Base-by-base conservation (phyloP, 1,139 yeast species). In the Diutina scorzettiae region DNA sequence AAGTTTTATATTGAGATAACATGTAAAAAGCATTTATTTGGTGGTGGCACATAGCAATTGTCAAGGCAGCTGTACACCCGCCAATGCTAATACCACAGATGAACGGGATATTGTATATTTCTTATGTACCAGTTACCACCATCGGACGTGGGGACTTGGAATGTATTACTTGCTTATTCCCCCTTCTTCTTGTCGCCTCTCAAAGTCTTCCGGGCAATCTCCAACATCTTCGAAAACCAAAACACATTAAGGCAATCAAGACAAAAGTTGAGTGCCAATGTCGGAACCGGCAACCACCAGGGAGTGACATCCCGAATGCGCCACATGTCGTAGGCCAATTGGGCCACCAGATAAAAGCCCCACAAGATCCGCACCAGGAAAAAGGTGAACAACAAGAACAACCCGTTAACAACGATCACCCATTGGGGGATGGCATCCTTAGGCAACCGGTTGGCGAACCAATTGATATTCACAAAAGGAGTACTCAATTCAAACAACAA, bases 391-490 rank as follows among this genome's bases (percentile, higher is more conserved):
- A 91, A 70, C 46, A 91, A 69, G 17, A 76, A 55, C 18, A 83
- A 58, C 42, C 95, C 95, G 61, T 91, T 91, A 46, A 79, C 50
- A 43, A 76, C 52, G 46, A 79, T 73, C 43, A 77, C 53, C 48
- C 60, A 65, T 29, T 69, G 72, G 41, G 77, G 68, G 45, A 80
- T 54, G 14, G 72, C 60, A 6, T 77, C 76, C 4, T 67, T 66
- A 2, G 94, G 87, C 44, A 84, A 71, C 53, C 81, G 80, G 43
- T 83, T 65, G 2, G 91, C 84, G 56, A 84, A 81, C 96, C 96
- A 89, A 62, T 95, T 82, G 49, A 87, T 60, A 62, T 91, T 89
- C 45, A 91, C 78, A 57, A 89, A 89, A 11, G 98, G 97, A 7
- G 96, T 91, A 18, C 95, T 84, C 45, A 83, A 69, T 62, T 91